These are phyloP conservation scores for Vaccinium vitisidaea DNA, from an alignment of 148 eudicot genomes.

Conservation along the genomic window DNA sequence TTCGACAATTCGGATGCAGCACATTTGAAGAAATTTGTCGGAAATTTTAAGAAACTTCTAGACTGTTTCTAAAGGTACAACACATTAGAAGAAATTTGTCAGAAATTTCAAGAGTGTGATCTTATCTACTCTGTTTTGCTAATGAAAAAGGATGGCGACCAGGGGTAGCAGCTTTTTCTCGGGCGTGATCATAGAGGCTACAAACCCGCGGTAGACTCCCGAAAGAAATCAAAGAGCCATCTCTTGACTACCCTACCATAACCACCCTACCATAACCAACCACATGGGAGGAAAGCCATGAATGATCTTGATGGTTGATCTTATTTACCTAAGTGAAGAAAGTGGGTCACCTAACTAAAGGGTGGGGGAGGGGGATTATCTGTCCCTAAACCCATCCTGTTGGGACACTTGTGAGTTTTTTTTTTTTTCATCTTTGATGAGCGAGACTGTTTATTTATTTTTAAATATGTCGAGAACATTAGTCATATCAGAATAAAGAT, in stretches of 20 bases:
- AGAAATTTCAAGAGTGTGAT: background rate
- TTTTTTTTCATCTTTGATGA: background rate
- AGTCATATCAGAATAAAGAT: background rate
- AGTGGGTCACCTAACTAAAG: background rate
- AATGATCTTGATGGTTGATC: background rate
- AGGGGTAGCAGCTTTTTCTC: too few species aligned
- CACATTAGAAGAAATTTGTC: background rate
- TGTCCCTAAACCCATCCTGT: too few species aligned
- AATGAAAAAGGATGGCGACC: too few species aligned
- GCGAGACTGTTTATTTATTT: background rate
- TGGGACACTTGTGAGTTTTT: background rate
- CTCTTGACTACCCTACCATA: too few species aligned
- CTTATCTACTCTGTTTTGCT: too few species aligned
- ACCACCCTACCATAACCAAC: too few species aligned
- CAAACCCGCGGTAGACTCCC: fast-evolving
- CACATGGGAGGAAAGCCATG: too few species aligned
- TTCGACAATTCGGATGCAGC: too few species aligned
- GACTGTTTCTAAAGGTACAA: background rate
- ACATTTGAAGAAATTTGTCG: too few species aligned
- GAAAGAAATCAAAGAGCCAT: too few species aligned
- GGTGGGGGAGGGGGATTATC: background rate
- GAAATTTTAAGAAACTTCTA: background rate
- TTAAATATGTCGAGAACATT: background rate
- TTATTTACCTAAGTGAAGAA: background rate
- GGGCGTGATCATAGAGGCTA: too few species aligned